phyloP scores from a whole-genome alignment of 2,329 filamentous ascomycete genomes.

The Colletotrichum tanaceti region DNA sequence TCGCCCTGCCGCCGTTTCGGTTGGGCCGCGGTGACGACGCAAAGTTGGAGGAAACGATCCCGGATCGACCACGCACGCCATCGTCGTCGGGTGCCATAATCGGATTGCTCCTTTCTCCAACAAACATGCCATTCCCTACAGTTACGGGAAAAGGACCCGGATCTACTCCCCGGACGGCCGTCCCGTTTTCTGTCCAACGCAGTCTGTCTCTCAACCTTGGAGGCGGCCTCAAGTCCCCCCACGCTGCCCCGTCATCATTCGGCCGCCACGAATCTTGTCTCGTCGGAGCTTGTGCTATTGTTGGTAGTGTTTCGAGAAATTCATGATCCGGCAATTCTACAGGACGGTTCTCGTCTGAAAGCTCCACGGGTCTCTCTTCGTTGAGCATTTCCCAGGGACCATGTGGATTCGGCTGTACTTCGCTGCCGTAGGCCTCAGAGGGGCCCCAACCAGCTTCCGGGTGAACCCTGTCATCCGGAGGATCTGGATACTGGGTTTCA shows the following conservation, averaged over 20 bases:
- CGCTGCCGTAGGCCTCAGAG: constrained; percentile 16
- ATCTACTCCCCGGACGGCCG: background rate
- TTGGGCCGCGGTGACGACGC: background rate
- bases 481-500: constrained; percentile 16
- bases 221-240: constrained; percentile 7
- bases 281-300: constrained; percentile 7
- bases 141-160: background rate
- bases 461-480: constrained; percentile 1
- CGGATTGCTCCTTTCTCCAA: background rate
- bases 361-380: background rate
- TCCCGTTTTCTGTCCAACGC: background rate
- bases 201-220: background rate
- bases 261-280: constrained; percentile 17
- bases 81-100: background rate
- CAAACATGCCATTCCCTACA: background rate
- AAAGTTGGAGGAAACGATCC: background rate
- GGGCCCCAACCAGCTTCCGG: constrained; percentile 17
- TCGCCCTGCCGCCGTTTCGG: background rate
- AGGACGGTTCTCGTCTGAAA: constrained; percentile 15
- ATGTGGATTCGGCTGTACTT: background rate
- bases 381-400: constrained; percentile 15
- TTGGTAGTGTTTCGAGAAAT: constrained; percentile 3
- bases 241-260: constrained; percentile 16
- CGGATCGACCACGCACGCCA: background rate
- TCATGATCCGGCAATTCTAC: constrained; percentile 5